phyloP scores from a whole-genome alignment of 495 filamentous ascomycete species.

The Neurospora sp. region DNA sequence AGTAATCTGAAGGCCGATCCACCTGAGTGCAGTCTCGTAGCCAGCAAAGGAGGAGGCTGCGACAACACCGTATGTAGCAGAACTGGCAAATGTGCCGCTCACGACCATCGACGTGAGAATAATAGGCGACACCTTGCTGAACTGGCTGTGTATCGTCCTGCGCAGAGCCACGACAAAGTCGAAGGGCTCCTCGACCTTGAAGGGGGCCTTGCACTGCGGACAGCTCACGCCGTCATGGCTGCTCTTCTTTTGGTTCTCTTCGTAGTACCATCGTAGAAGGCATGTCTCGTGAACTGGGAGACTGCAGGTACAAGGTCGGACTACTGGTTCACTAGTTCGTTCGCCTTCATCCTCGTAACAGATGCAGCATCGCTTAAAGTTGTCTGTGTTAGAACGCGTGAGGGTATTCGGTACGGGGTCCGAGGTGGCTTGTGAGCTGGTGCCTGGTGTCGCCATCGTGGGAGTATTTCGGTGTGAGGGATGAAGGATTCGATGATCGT shows the following conservation, averaged over 20 bases:
- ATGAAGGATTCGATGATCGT: neutral
- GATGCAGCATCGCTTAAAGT: conserved; percentile 69
- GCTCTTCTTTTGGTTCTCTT: conserved; percentile 52
- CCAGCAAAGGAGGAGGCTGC: conserved; percentile 31
- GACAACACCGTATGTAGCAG: conserved; percentile 27
- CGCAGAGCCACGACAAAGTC: conserved; percentile 55
- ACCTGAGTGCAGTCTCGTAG: conserved; percentile 13
- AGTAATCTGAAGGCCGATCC: conserved; percentile 7
- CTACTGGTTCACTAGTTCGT: conserved; percentile 58
- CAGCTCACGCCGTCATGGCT: conserved; percentile 56
- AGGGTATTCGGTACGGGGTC: conserved; percentile 3
- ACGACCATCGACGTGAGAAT: conserved; percentile 46
- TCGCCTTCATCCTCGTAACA: conserved; percentile 76
- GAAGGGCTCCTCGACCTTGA: conserved; percentile 60
- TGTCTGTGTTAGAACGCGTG: conserved; percentile 11
- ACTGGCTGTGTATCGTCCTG: conserved; percentile 43
- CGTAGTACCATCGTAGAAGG: conserved; percentile 82
- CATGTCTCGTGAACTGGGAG: conserved; percentile 86
- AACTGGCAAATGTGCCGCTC: conserved; percentile 39
- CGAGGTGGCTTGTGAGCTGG: neutral
- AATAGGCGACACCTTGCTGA: conserved; percentile 47
- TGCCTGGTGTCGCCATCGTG: neutral
- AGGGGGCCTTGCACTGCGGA: conserved; percentile 79
- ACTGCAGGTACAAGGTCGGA: conserved; percentile 78
- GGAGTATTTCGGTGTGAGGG: neutral